phyloP scores from a whole-genome alignment of 2,329 filamentous ascomycete genomes.

The Ophiostoma fasciatum region DNA sequence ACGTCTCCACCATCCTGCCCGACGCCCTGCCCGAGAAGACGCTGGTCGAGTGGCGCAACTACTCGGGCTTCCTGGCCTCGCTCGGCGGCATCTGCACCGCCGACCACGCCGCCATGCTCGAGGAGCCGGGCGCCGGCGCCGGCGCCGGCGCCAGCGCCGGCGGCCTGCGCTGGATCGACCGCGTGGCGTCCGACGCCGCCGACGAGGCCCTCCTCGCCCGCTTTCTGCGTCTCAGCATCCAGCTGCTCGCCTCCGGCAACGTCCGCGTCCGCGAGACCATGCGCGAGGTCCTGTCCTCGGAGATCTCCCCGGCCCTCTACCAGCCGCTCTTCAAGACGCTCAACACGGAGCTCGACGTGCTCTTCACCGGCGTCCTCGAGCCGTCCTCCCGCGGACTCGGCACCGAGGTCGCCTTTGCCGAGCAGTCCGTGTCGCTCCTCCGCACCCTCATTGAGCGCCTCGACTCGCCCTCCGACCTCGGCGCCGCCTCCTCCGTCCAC shows the following conservation, averaged over 20 bases:
- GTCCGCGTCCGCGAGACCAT: slow-evolving; percentile 52
- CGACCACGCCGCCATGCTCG: slow-evolving; percentile 38
- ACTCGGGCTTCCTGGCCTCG: slow-evolving; percentile 53
- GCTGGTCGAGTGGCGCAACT: slow-evolving; percentile 52
- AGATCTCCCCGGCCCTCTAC: slow-evolving; percentile 47
- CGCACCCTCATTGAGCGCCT: slow-evolving; percentile 49
- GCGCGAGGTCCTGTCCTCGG: slow-evolving; percentile 49
- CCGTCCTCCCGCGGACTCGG: slow-evolving; percentile 38
- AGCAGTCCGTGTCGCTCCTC: slow-evolving; percentile 50
- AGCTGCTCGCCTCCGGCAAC: slow-evolving; percentile 49
- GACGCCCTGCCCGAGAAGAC: slow-evolving; percentile 40
- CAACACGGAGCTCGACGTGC: slow-evolving; percentile 46
- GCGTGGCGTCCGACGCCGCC: slow-evolving; percentile 39
- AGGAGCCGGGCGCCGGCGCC: slow-evolving; percentile 34
- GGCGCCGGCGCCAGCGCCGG: slow-evolving; percentile 34
- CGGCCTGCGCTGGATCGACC: slow-evolving; percentile 50
- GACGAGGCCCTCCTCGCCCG: slow-evolving; percentile 45
- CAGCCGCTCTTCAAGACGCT: slow-evolving; percentile 49
- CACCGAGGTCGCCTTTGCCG: slow-evolving; percentile 49
- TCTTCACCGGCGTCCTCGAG: slow-evolving; percentile 42
- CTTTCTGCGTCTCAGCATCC: slow-evolving; percentile 48
- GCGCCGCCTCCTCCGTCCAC: slow-evolving; percentile 46
- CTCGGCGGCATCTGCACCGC: slow-evolving; percentile 51
- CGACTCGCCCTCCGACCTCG: slow-evolving; percentile 47
- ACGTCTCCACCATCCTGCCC: slow-evolving; percentile 38